Conservation (phyloP, 2,329 filamentous ascomycete genomes). For the Hypoxylon sp. region DNA sequence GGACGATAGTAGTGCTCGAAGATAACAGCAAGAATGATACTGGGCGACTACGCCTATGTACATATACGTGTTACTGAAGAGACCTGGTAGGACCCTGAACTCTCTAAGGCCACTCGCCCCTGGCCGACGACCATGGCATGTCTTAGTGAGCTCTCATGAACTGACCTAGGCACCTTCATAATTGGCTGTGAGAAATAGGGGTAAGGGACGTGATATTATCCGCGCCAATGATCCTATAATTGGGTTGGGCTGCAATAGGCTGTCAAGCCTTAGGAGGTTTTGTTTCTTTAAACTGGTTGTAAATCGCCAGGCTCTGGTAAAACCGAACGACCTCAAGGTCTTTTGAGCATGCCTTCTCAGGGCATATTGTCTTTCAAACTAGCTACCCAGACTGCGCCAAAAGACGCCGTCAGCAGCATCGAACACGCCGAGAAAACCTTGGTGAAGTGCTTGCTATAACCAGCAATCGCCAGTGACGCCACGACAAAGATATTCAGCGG, state of each 20-base stretch:
- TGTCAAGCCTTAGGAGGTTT: neutral
- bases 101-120: neutral
- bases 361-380: slow-evolving; percentile 47
- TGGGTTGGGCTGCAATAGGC: neutral
- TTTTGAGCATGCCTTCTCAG: slow-evolving; percentile 21
- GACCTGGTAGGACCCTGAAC: neutral
- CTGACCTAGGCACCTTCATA: neutral
- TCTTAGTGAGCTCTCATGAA: neutral
- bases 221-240: neutral
- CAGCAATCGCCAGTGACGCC: slow-evolving; percentile 59
- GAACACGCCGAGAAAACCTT: slow-evolving; percentile 48
- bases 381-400: slow-evolving; percentile 45
- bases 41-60: neutral
- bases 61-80: neutral
- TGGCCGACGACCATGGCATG: neutral
- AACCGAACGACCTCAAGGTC: neutral
- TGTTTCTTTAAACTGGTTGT: neutral
- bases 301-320: neutral
- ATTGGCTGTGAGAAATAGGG: neutral
- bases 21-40: neutral
- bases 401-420: slow-evolving; percentile 47
- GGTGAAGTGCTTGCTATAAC: slow-evolving; percentile 51
- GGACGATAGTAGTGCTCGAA: neutral
- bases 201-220: neutral
- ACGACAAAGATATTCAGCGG: slow-evolving; percentile 61